These are phyloP conservation scores for Apiotrichum laibachii DNA, from an alignment of 1,284 basidiomycete genomes.

Conservation along the genomic window DNA sequence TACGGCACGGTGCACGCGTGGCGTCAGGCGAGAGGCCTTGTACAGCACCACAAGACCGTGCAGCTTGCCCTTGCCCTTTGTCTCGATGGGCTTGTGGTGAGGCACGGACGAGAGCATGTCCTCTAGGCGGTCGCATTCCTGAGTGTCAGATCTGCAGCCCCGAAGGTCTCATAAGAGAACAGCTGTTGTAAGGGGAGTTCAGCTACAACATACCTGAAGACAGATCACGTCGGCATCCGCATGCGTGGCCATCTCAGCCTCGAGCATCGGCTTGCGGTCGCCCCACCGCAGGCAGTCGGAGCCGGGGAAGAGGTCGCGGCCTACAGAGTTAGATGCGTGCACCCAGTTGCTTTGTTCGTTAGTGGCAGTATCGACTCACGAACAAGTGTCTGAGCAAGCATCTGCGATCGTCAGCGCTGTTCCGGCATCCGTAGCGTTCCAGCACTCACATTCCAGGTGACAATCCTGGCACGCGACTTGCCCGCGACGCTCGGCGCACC, in stretches of 20 bases:
- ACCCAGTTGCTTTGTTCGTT: neutral
- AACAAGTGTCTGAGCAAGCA: conserved; percentile 52
- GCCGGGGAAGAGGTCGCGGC: conserved; percentile 77
- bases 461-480: conserved; percentile 68
- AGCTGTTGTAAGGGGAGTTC: neutral
- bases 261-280: conserved; percentile 71
- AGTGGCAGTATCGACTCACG: conserved; percentile 29
- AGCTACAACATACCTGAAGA: conserved; percentile 62
- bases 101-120: conserved; percentile 61
- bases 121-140: conserved; percentile 61
- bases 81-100: conserved; percentile 57
- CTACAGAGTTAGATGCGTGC: conserved; percentile 50
- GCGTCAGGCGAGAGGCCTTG: conserved; percentile 57
- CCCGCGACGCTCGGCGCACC: conserved; percentile 56
- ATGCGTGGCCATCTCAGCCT: conserved; percentile 66
- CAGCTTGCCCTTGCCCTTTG: conserved; percentile 66
- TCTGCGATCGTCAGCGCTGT: conserved; percentile 51
- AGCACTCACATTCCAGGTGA: conserved; percentile 54
- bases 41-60: conserved; percentile 82
- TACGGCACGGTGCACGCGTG: conserved; percentile 39
- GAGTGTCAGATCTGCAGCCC: neutral
- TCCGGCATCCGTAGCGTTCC: conserved; percentile 1
- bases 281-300: conserved; percentile 69
- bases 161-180: neutral
- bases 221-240: conserved; percentile 68